Conservation (phyloP, 371 early-diverging fungal genomes). For the Lichtheimia ornata region DNA sequence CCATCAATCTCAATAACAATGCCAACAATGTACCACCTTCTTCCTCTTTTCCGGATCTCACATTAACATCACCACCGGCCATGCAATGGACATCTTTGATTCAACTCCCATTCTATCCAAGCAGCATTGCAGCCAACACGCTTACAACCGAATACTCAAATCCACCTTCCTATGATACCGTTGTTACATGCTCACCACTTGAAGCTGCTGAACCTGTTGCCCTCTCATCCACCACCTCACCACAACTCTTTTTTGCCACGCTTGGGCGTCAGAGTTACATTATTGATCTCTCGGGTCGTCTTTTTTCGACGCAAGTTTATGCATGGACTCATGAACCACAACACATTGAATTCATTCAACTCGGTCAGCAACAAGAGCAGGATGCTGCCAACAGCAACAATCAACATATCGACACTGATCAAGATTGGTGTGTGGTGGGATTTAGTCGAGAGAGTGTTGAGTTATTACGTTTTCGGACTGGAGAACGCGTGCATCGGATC, state of each 20-base stretch:
- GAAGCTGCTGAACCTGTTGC: constrained; percentile 45
- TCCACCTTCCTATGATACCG: constrained; percentile 47
- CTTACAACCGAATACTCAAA: constrained; percentile 40
- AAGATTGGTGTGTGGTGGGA: constrained; percentile 42
- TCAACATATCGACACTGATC: too few relatives aligned
- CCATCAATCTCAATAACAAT: neutral
- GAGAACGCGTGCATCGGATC: constrained; percentile 26
- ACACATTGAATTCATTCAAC: constrained; percentile 41
- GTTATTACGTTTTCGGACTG: constrained; percentile 31
- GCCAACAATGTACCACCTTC: constrained; percentile 8
- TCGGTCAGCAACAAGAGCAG: neutral
- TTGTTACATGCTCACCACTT: constrained; percentile 26
- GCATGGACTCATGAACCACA: constrained; percentile 37
- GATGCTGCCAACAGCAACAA: neutral
- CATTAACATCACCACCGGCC: constrained; percentile 9
- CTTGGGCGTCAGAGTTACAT: constrained; percentile 43
- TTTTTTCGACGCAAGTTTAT: constrained; percentile 43
- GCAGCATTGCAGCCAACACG: constrained; percentile 31
- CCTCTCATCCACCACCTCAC: constrained; percentile 33
- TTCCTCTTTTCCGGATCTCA: constrained; percentile 5
- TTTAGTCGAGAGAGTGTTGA: constrained; percentile 39
- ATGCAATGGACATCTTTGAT: constrained; percentile 47
- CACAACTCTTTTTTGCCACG: constrained; percentile 50
- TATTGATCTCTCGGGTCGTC: constrained; percentile 34
- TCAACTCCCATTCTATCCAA: constrained; percentile 50